phyloP scores from a whole-genome alignment of 2,329 filamentous ascomycete genomes.

The Iodosphaeria phyllophila region DNA sequence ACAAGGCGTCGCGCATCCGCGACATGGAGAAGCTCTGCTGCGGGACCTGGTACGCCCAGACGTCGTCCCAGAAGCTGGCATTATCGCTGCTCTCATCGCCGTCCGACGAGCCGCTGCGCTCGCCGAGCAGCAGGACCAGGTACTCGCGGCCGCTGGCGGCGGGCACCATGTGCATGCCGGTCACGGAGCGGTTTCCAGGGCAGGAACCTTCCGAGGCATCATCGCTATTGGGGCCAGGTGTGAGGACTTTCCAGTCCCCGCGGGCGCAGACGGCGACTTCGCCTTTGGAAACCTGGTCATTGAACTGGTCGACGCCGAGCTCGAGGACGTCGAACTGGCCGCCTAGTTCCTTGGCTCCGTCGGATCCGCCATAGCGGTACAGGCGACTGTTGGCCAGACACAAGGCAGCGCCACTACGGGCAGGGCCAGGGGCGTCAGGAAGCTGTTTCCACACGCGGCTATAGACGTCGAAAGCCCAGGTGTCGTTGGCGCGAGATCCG shows the following conservation, averaged over 20 bases:
- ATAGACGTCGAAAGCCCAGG: constrained; percentile 61
- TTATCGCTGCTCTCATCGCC: constrained; percentile 30
- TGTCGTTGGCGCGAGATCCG: constrained; percentile 42
- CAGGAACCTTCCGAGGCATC: constrained; percentile 12
- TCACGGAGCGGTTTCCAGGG: constrained; percentile 34
- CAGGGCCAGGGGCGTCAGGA: constrained; percentile 44
- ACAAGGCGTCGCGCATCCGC: constrained; percentile 34
- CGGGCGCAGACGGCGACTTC: constrained; percentile 31
- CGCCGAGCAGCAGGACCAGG: constrained; percentile 41
- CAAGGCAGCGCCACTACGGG: constrained; percentile 49
- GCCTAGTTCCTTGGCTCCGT: constrained; percentile 50
- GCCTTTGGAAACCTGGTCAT: constrained; percentile 25
- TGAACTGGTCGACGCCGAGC: constrained; percentile 34
- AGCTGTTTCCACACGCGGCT: constrained; percentile 48
- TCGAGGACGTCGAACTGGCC: constrained; percentile 50
- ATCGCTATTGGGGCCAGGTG: constrained; percentile 12
- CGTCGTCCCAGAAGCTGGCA: constrained; percentile 38
- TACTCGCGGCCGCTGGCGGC: constrained; percentile 43
- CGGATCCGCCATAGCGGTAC: constrained; percentile 67
- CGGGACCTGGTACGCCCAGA: constrained; percentile 46
- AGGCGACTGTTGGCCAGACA: constrained; percentile 43
- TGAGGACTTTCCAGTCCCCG: constrained; percentile 34
- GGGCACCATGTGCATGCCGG: constrained; percentile 33
- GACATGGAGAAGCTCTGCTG: constrained; percentile 33
- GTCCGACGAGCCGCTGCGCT: constrained; percentile 26